A percentile compares a stretch with the other conserved stretches of the same genome.
Evolutionary conservation across 192 early-diverging fungal species (phyloP).

Genomic region (Rhizophagus clarus): DNA sequence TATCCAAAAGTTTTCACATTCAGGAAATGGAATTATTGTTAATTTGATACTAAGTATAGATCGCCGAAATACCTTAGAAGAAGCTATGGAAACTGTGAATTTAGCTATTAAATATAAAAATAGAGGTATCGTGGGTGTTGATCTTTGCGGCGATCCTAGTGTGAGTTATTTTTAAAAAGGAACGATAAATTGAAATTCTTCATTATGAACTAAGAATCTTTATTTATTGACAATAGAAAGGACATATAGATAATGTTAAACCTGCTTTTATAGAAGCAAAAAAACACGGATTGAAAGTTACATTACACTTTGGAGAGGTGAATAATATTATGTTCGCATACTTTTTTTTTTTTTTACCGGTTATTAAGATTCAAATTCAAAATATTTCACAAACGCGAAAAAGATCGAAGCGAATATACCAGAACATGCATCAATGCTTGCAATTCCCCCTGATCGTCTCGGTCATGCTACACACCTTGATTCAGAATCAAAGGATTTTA

Average conservation of each 20-base stretch:
- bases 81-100: constrained; percentile 52
- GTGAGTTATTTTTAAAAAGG: constrained; percentile 8
- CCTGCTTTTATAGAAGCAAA: constrained; percentile 55
- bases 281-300: constrained; percentile 49
- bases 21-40: constrained; percentile 39
- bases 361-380: background rate
- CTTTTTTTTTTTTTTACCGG: background rate
- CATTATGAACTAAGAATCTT: background rate
- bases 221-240: constrained; percentile 29
- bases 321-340: background rate
- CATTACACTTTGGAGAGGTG: constrained; percentile 60
- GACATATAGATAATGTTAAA: constrained; percentile 42
- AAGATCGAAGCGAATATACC: constrained; percentile 20
- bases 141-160: constrained; percentile 61
- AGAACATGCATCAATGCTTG: constrained; percentile 45
- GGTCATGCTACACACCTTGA: constrained; percentile 61
- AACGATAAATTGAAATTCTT: background rate
- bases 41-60: constrained; percentile 59
- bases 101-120: constrained; percentile 48
- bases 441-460: constrained; percentile 50
- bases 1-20: constrained; percentile 30
- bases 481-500: constrained; percentile 30
- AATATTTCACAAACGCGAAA: background rate
- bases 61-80: constrained; percentile 48
- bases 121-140: constrained; percentile 55